Percentiles rank a stretch among this genome's conserved stretches.
These are phyloP conservation scores for Saturnispora quitensis DNA, from an alignment of 805 yeast species.

Conservation along the genomic window DNA sequence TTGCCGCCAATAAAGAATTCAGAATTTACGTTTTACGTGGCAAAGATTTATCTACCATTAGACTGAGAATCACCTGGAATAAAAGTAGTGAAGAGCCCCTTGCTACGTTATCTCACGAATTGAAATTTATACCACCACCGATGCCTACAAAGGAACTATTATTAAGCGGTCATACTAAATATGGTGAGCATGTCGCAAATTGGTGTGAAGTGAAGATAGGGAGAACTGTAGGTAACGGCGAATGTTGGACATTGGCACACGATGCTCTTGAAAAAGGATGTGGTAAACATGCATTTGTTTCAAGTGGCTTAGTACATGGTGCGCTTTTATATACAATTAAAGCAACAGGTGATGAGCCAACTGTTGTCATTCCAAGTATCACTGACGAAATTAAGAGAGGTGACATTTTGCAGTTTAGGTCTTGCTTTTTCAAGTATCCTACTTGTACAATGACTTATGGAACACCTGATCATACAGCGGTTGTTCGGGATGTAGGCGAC, in stretches of 20 bases:
- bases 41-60: conserved; percentile 33
- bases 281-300: conserved; percentile 49
- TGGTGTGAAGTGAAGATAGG: conserved; percentile 46
- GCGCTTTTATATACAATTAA: conserved; percentile 17
- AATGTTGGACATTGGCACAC: conserved; percentile 53
- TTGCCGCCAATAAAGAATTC: conserved; percentile 21
- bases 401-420: conserved; percentile 44
- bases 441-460: conserved; percentile 34
- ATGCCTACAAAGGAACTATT: conserved; percentile 28
- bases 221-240: conserved; percentile 44
- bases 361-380: conserved; percentile 16
- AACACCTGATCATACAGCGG: conserved; percentile 44
- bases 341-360: conserved; percentile 14
- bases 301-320: conserved; percentile 41
- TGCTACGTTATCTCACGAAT: conserved; percentile 23
- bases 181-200: conserved; percentile 44
- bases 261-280: conserved; percentile 46
- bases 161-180: conserved; percentile 28
- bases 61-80: conserved; percentile 33
- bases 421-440: conserved; percentile 32
- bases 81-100: conserved; percentile 19
- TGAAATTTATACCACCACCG: conserved; percentile 37
- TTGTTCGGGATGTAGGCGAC: conserved; percentile 27
- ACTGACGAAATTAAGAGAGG: conserved; percentile 42
- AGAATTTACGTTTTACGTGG: conserved; percentile 32